phyloP scores from a whole-genome alignment of 2,329 filamentous ascomycete genomes.

The Botrytis galanthina region DNA sequence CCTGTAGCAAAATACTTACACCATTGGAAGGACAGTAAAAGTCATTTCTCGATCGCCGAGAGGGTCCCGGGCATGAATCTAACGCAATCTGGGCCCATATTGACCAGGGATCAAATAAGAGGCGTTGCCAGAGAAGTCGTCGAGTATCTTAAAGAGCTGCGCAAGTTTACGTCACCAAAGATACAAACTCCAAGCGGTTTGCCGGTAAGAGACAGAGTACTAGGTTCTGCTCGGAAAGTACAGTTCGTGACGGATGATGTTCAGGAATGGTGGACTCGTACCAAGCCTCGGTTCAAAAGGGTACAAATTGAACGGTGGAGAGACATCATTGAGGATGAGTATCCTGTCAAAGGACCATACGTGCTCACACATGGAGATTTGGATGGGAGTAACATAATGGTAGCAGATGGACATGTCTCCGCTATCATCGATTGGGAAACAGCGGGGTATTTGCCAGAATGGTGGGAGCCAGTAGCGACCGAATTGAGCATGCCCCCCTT shows the following conservation, averaged over 20 bases:
- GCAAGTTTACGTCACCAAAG: slow-evolving; percentile 1
- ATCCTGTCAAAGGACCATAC: not conserved
- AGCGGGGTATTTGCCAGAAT: not conserved
- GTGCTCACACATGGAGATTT: slow-evolving; percentile 5
- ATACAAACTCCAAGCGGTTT: not conserved
- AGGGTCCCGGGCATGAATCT: not conserved
- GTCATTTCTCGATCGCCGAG: not conserved
- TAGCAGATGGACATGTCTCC: not conserved
- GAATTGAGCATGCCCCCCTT: fast-evolving
- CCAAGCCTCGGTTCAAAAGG: no score
- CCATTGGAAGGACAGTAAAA: not conserved
- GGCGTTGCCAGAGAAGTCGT: slow-evolving; percentile 8
- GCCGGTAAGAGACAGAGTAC: not conserved
- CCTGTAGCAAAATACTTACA: not conserved
- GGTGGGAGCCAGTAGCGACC: not conserved
- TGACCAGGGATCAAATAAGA: not conserved
- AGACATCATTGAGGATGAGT: not conserved
- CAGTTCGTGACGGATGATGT: not conserved
- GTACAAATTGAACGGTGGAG: no score
- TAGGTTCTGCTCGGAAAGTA: not conserved
- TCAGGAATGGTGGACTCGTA: not conserved
- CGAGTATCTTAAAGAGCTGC: not conserved
- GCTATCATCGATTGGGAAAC: not conserved
- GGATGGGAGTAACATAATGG: not conserved
- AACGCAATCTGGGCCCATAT: no score